Conservation (phyloP, 2,329 filamentous ascomycete species). For the Exophiala dermatitidis region DNA sequence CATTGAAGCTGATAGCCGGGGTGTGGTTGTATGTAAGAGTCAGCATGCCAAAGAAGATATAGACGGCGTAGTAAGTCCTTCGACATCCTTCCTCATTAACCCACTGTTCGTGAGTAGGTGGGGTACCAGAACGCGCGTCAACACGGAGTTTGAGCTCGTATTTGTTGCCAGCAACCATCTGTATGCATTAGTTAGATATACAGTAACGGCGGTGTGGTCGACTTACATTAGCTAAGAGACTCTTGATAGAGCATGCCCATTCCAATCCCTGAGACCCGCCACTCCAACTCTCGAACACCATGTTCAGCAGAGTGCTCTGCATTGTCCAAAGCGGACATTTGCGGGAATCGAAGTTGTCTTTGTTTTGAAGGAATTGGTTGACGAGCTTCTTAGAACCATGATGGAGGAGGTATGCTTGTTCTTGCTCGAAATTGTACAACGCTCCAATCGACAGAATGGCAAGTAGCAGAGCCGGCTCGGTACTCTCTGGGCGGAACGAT, state of each 20-base stretch:
- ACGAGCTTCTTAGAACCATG: constrained; percentile 96
- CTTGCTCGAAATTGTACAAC: constrained; percentile 92
- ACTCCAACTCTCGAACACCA: constrained; percentile 99
- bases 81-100: constrained; percentile 94
- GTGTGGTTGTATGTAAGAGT: constrained; percentile 97
- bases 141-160: constrained; percentile 93
- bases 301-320: constrained; percentile 93
- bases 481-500: constrained; percentile 74
- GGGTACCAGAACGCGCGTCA: constrained; percentile 70
- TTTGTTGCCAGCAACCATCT: constrained; percentile 92
- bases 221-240: constrained; percentile 72
- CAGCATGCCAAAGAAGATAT: constrained; percentile 95
- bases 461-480: constrained; percentile 75
- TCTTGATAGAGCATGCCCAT: constrained; percentile 99
- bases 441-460: constrained; percentile 92
- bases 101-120: constrained; percentile 81
- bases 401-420: constrained; percentile 93
- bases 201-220: constrained; percentile 1
- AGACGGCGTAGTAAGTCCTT: constrained; percentile 95
- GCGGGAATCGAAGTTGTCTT: constrained; percentile 96
- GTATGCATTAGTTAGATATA: constrained; percentile 24
- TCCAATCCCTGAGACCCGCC: constrained; percentile 95
- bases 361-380: constrained; percentile 94
- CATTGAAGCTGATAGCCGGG: constrained; percentile 94
- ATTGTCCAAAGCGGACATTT: constrained; percentile 98